Base-by-base conservation (phyloP, 1,284 basidiomycete genomes). In the Pulveroboletus sp. region DNA sequence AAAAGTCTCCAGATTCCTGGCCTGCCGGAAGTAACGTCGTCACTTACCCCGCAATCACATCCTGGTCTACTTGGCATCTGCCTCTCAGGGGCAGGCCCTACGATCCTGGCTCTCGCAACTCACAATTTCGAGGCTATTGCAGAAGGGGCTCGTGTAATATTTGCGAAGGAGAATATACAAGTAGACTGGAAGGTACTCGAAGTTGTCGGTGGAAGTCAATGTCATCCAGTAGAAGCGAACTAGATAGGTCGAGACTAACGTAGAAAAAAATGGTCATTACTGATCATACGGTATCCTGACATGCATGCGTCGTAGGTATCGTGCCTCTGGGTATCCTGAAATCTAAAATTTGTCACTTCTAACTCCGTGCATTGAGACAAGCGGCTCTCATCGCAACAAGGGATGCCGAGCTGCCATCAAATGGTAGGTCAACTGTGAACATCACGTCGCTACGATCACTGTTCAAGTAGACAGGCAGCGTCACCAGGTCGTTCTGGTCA, bases 1-100 rank as follows among this genome's bases (percentile, higher is more conserved):
- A 53, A 9, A 12, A 20, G 8, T 53, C 36, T 12, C 14, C 68
- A 97, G 93, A 98, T 99, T 58, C 97, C 97, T 42, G 97, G 96
- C 31, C 81, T 98, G 17, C 91, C 93, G 14, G 89, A 92, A 69
- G 93, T 98, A 45, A 92, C 96, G 15, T 89, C 91, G 28, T 81
- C 82, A 18, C 89, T 99, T 54, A 97, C 94, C 0, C 96, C 96
- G 8, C 68, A 81, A 17, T 88, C 91, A 1, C 96, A 99, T 74
- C 92, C 94, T 0, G 97, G 97, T 14, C 79, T 99, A 5, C 81
- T 99, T 20, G 97, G 97, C 8, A 98, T 99, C 62, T 99, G 97
- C 72, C 84, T 99, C 29, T 98, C 96, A 2, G 97, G 97, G 10
- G 97, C 97, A 2, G 97, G 97, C 0, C 97, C 97, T 2, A 98